Evolutionary conservation across 2,329 filamentous ascomycete genomes (phyloP), one percentile per base, ranked within the genome.

Genomic region (Cercospora canescens): DNA sequence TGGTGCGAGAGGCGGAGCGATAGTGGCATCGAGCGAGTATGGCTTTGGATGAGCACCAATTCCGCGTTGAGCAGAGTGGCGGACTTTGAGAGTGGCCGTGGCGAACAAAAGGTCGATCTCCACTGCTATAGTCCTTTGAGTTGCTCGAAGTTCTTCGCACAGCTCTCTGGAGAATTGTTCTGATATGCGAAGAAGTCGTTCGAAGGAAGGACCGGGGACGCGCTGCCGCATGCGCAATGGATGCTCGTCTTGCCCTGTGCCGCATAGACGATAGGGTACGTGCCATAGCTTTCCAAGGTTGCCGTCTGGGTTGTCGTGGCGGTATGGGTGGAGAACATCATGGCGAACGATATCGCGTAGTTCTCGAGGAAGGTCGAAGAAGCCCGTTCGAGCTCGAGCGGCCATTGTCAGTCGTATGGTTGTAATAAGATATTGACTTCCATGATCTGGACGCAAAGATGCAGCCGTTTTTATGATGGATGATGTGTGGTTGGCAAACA

Each of bases 21-120:
- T 59, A 26, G 56, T 59, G 24, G 56, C 56, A 28, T 59, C 56
- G 56, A 59, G 37, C 16, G 56, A 59, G 56, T 28, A 59, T 28
- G 56, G 35, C 32, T 18, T 24, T 24, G 35, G 56, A 30, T 35
- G 56, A 28, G 18, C 21, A n/a, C 3, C 21, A 16, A 14, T 41
- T 18, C 12, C 56, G 12, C 18, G 5, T 24, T 39, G 56, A 24
- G 56, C 55, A 37, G 30, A 37, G 3, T 58, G 55, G 18, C 56
- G 56, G 16, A 59, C n/a, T 59, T 59, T 59, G 12, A 35, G 35
- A 16, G 56, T 45, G 34, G 56, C 56, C 9, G 56, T 59, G 21
- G 21, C 37, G 56, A 45, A 39, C 34, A 59, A 35, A 8, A 59
- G 34, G n/a, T 59, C 56, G 24, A 59, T 35, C 24, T 59, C 35